A percentile compares a stretch with the other conserved stretches of the same genome.
Conservation (phyloP, 768 basidiomycete genomes). For the Auricularia heimuer region DNA sequence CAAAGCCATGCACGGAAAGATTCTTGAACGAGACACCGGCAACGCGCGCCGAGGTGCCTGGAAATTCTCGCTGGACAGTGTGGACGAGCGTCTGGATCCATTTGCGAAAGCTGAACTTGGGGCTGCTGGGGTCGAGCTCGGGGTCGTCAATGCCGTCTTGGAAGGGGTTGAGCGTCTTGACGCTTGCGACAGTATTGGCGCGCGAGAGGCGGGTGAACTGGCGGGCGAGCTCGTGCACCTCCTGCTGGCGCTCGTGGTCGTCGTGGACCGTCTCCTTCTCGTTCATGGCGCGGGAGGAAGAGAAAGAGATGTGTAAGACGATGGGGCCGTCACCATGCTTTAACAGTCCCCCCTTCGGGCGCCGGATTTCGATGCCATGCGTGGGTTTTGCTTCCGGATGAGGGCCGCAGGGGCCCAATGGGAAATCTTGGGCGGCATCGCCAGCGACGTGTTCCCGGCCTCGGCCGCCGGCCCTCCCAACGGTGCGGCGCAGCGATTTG, state of each 20-base stretch:
- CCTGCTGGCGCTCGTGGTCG: not conserved
- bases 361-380: too few relatives aligned
- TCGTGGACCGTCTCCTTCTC: not conserved
- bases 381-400: too few relatives aligned
- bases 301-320: not conserved
- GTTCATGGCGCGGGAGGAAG: not conserved
- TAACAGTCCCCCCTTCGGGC: not conserved
- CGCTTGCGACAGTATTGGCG: not conserved
- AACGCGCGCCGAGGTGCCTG: slow-evolving; percentile 14
- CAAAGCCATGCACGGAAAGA: slow-evolving; percentile 25
- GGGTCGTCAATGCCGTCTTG: slow-evolving; percentile 17
- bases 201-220: not conserved
- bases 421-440: too few relatives aligned
- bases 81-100: slow-evolving; percentile 25
- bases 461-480: too few relatives aligned
- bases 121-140: slow-evolving; percentile 26
- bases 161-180: slow-evolving; percentile 14
- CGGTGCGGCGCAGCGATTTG: too few relatives aligned
- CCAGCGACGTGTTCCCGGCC: too few relatives aligned
- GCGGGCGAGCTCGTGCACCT: not conserved
- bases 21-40: slow-evolving; percentile 30
- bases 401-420: too few relatives aligned
- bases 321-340: not conserved
- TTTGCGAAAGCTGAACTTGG: slow-evolving; percentile 24
- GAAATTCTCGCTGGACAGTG: slow-evolving; percentile 17